phyloP scores from a whole-genome alignment of 179 eudicot genomes.

The Camellia oleifera region DNA sequence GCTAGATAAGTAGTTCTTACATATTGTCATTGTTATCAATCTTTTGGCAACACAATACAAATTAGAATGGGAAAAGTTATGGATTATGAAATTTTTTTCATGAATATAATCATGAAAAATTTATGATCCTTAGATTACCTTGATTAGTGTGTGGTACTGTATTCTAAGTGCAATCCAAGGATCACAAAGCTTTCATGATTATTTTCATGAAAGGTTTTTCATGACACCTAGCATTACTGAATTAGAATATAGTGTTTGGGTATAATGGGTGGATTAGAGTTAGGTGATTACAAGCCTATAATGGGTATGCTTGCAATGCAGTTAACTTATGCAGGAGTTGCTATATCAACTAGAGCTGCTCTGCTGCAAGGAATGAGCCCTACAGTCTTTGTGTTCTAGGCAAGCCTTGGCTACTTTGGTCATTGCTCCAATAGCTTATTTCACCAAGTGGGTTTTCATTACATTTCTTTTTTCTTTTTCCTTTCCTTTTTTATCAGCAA shows the following conservation, averaged over 20 bases:
- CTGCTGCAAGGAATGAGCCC: slow-evolving; percentile 17
- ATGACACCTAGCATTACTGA: too few species aligned
- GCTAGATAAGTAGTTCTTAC: background rate
- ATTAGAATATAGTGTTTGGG: too few species aligned
- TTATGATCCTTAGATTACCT: too few species aligned
- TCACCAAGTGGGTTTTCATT: slow-evolving; percentile 31
- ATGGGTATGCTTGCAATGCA: slow-evolving; percentile 52
- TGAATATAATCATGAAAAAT: too few species aligned
- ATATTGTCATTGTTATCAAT: background rate
- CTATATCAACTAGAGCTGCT: slow-evolving; percentile 44
- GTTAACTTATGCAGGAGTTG: slow-evolving; percentile 41
- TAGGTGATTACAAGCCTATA: slow-evolving; percentile 36
- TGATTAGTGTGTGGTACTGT: too few species aligned
- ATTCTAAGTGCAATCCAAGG: too few species aligned
- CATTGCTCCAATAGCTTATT: slow-evolving; percentile 55
- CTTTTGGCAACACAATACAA: background rate
- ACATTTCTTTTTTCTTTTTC: background rate
- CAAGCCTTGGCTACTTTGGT: slow-evolving; percentile 55
- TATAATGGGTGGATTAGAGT: slow-evolving; percentile 25
- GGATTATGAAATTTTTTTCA: too few species aligned
- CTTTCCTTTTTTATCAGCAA: background rate
- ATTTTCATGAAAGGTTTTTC: too few species aligned
- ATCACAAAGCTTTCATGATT: too few species aligned
- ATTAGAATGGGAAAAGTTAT: too few species aligned
- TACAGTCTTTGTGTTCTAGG: slow-evolving; percentile 61